phyloP scores from a whole-genome alignment of 1,284 basidiomycete genomes.

The Moesziomyces globuligerus region DNA sequence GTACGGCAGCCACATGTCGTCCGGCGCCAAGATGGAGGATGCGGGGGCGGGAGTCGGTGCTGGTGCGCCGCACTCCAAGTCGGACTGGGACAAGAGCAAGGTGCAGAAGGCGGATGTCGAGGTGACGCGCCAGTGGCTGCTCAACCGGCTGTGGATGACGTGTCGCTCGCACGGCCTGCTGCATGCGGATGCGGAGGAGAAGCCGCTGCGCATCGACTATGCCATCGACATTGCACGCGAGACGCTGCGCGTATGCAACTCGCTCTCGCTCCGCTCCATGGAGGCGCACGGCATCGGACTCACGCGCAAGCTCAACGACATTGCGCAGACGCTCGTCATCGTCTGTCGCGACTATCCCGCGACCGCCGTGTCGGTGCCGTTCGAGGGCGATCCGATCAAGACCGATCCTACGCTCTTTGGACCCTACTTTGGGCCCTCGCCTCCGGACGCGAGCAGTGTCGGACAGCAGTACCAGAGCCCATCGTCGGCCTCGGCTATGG shows the following conservation, averaged over 20 bases:
- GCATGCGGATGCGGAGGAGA: constrained; percentile 32
- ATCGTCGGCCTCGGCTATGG: neutral
- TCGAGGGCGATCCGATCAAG: constrained; percentile 46
- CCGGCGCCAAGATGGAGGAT: constrained; percentile 12
- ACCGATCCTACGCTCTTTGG: constrained; percentile 37
- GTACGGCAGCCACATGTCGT: constrained; percentile 7
- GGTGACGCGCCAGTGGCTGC: constrained; percentile 57
- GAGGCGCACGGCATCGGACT: constrained; percentile 59
- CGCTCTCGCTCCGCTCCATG: constrained; percentile 47
- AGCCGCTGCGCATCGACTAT: constrained; percentile 46
- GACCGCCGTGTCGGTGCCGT: constrained; percentile 45
- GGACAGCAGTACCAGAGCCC: constrained; percentile 9
- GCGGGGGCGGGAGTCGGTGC: neutral
- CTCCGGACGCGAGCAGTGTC: constrained; percentile 5
- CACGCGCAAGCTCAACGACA: constrained; percentile 56
- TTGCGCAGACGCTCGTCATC: constrained; percentile 54
- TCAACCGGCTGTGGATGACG: constrained; percentile 56
- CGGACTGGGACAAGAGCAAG: constrained; percentile 44
- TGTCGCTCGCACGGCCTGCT: constrained; percentile 47
- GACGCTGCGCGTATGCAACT: constrained; percentile 52
- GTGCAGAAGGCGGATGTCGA: constrained; percentile 57
- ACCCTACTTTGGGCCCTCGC: constrained; percentile 37
- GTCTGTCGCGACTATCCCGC: constrained; percentile 52
- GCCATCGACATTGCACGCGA: constrained; percentile 56
- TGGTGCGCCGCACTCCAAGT: neutral